phyloP scores from a whole-genome alignment of 345 rosid species.

The Rubroshorea leprosula region DNA sequence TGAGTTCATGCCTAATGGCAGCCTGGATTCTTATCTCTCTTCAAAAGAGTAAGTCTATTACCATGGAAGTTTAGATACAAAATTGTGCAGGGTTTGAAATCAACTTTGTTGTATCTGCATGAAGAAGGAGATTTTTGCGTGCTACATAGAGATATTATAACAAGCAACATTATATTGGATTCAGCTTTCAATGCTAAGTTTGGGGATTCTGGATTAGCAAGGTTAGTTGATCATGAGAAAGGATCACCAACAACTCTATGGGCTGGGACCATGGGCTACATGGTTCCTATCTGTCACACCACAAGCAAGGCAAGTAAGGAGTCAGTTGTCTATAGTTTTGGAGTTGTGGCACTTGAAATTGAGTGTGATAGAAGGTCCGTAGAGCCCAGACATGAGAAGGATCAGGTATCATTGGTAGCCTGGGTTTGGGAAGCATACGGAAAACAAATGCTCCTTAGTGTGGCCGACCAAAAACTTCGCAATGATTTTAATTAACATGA shows the following conservation, averaged over 20 bases:
- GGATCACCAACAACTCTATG: conserved; percentile 8
- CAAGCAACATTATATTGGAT: conserved; percentile 27
- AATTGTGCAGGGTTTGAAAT: conserved; percentile 22
- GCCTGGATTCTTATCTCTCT: conserved; percentile 23
- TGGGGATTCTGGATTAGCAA: conserved; percentile 36
- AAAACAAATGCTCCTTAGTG: neutral
- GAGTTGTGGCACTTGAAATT: conserved; percentile 20
- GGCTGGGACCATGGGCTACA: conserved; percentile 21
- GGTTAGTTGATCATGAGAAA: conserved; percentile 22
- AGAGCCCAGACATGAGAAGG: neutral
- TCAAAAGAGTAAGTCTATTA: conserved; percentile 11
- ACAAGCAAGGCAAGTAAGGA: conserved; percentile 19
- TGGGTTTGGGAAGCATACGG: conserved; percentile 25
- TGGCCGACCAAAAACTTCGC: conserved; percentile 10
- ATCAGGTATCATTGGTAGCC: neutral
- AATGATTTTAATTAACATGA: neutral
- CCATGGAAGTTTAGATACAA: conserved; percentile 20
- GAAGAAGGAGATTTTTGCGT: conserved; percentile 20
- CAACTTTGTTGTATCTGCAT: conserved; percentile 19
- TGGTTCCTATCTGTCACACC: conserved; percentile 16
- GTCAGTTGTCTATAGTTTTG: conserved; percentile 20
- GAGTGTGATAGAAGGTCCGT: conserved; percentile 23
- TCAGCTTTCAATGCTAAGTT: conserved; percentile 29
- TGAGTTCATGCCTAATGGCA: conserved; percentile 15
- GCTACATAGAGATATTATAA: conserved; percentile 26